Evolutionary conservation across 345 rosid genomes (phyloP), one percentile per base, ranked within the genome.

Genomic region (Arabidopsis arenosa): DNA sequence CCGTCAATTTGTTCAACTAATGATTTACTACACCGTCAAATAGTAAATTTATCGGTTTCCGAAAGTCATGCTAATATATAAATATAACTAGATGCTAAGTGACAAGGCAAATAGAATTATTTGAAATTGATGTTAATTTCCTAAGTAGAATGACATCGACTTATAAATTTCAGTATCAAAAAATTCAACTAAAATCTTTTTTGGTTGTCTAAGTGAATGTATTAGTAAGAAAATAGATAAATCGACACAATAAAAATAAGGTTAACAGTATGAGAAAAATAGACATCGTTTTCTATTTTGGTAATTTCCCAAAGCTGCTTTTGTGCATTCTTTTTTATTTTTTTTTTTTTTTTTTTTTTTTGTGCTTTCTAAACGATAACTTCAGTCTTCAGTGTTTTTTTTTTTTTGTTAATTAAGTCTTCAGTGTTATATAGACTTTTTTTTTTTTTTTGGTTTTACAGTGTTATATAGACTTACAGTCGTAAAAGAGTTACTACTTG

Each of bases 111-210:
- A 69, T 54, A 56, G 53, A 70, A 70, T 68, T 69, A 7, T 45
- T 35, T 70, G 80, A 70, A 76, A 69, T 12, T 70, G 52, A 63
- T 70, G 80, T 37, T 76, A 51, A 63, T 66, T 48, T 5, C 66
- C 33, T 47, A 47, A 14, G 55, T 23, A 33, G 6, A 73, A 64
- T 43, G 21, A 12, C 30, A 35, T 8, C 14, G 52, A 40, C 21
- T 52, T 39, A 48, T 39, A 23, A 23, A 65, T 45, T 10, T 15
- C 18, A 26, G 3, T 10, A 33, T 14, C 37, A 58, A 36, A 35
- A 7, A 45, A 33, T 23, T 48, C 17, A 4, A 23, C 8, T 3
- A 47, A 71, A 23, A 59, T 49, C 1, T 48, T 37, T 23, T 13
- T n/a, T 7, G 43, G 9, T 11, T 71, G 12, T 8, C 7, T 70